A percentile compares a stretch with the other conserved stretches of the same genome.
Conservation (phyloP, 441 rosid genomes). For the Populus trichocarpa region DNA sequence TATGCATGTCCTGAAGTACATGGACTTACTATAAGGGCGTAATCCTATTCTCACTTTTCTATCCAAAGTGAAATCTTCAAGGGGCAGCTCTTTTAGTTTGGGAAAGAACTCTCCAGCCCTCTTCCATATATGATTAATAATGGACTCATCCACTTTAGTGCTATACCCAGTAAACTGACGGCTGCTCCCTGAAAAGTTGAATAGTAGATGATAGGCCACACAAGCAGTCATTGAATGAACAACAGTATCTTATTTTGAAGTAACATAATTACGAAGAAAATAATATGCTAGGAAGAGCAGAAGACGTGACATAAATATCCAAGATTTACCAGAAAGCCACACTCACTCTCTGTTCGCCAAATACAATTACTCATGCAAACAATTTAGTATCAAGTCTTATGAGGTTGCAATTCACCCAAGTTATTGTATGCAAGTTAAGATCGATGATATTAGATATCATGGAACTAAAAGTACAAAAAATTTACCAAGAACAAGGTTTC, state of each 20-base stretch:
- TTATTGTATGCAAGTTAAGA: not conserved
- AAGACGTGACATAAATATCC: not conserved
- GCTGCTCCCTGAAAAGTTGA: conserved; percentile 63
- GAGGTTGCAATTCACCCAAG: not conserved
- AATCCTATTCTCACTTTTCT: conserved; percentile 87
- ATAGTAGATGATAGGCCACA: conserved; percentile 11
- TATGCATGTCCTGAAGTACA: conserved; percentile 2
- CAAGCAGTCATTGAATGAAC: not conserved
- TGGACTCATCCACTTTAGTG: conserved; percentile 58
- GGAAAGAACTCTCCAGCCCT: conserved; percentile 82
- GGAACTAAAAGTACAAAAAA: not conserved
- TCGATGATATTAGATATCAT: not conserved
- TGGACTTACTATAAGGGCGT: conserved; percentile 85
- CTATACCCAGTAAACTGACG: conserved; percentile 75
- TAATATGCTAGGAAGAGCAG: not conserved
- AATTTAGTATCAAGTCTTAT: not conserved
- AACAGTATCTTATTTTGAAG: conserved; percentile 1
- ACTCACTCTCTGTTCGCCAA: not conserved
- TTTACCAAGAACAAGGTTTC: conserved; percentile 83
- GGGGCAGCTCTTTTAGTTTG: conserved; percentile 45
- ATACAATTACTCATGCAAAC: not conserved
- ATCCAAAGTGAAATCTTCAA: conserved; percentile 38
- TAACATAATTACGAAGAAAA: not conserved
- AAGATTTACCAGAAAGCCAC: not conserved
- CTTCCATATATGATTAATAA: conserved; percentile 62